Percentiles rank a stretch among this genome's conserved stretches.
Conservation (phyloP, 2,329 filamentous ascomycete genomes). For the Arachnomyces sp. region DNA sequence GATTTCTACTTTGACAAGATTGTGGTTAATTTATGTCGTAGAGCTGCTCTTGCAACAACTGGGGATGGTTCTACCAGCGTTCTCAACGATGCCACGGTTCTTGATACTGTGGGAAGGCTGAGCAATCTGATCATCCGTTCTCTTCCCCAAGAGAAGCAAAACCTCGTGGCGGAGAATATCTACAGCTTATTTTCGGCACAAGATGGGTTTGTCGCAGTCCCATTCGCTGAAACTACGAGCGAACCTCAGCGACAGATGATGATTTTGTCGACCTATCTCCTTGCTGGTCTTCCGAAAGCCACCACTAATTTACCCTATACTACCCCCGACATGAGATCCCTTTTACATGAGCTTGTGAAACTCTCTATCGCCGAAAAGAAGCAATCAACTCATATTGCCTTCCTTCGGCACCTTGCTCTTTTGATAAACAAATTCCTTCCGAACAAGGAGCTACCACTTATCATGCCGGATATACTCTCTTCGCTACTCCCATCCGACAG, state of each 20-base stretch:
- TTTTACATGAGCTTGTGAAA: conserved; percentile 30
- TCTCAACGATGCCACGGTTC: conserved; percentile 44
- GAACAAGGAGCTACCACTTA: conserved; percentile 25
- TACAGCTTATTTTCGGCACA: conserved; percentile 46
- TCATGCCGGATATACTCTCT: conserved; percentile 19
- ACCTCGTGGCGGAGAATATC: conserved; percentile 45
- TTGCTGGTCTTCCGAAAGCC: conserved; percentile 45
- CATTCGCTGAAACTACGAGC: conserved; percentile 23
- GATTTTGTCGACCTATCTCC: conserved; percentile 51
- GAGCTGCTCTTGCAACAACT: conserved; percentile 29
- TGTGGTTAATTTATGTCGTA: conserved; percentile 37
- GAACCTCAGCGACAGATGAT: conserved; percentile 39
- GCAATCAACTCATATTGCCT: conserved; percentile 31
- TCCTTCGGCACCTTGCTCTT: conserved; percentile 36
- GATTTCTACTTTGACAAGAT: conserved; percentile 45
- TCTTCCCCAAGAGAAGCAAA: conserved; percentile 46
- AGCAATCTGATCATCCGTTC: conserved; percentile 53
- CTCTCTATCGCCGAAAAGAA: conserved; percentile 23
- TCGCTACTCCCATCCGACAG: conserved; percentile 20
- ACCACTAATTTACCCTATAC: conserved; percentile 24
- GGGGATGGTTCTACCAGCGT: conserved; percentile 28
- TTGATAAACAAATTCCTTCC: conserved; percentile 36
- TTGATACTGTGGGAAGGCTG: conserved; percentile 55
- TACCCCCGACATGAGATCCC: conserved; percentile 22
- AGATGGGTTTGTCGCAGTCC: conserved; percentile 27